Evolutionary conservation across 805 yeast species (phyloP).

Genomic region (Yamadazyma ubonensis): DNA sequence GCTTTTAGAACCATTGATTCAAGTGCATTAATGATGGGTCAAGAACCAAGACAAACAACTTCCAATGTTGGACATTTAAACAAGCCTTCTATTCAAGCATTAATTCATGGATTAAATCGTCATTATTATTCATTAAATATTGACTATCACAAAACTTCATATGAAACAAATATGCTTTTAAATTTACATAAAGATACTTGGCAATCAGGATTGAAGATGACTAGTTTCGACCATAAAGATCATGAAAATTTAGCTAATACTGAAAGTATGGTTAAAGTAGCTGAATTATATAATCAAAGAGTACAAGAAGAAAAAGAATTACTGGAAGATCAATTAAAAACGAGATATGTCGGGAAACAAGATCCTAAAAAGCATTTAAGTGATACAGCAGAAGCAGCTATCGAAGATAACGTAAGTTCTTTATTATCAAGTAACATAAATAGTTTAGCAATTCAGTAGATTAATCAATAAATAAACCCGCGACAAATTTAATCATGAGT

Average conservation of each 20-base stretch:
- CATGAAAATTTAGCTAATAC: conserved; percentile 70
- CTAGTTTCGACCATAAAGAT: conserved; percentile 76
- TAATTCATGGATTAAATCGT: conserved; percentile 95
- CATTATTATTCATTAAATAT: conserved; percentile 94
- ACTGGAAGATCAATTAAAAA: conserved; percentile 83
- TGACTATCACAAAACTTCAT: conserved; percentile 87
- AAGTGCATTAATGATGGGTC: conserved; percentile 86
- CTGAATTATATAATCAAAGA: conserved; percentile 84
- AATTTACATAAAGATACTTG: conserved; percentile 93
- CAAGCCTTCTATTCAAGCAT: conserved; percentile 94
- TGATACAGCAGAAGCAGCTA: conserved; percentile 79
- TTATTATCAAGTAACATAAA: conserved; percentile 87
- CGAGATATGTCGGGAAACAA: conserved; percentile 96
- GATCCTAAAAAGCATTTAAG: conserved; percentile 97
- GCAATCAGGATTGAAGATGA: conserved; percentile 85
- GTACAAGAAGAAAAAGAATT: conserved; percentile 90
- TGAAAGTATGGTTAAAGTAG: conserved; percentile 80
- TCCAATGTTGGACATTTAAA: conserved; percentile 93
- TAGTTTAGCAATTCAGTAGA: conserved; percentile 78
- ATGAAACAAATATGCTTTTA: conserved; percentile 90
- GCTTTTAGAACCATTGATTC: conserved; percentile 95
- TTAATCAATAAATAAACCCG: too few species aligned
- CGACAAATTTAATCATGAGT: conserved; percentile 3
- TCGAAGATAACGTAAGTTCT: conserved; percentile 89
- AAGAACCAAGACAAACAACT: conserved; percentile 97